A percentile compares a stretch with the other conserved stretches of the same genome.
phyloP scores from a whole-genome alignment of 1,139 yeast genomes.

The Meyerozyma smithsonii region DNA sequence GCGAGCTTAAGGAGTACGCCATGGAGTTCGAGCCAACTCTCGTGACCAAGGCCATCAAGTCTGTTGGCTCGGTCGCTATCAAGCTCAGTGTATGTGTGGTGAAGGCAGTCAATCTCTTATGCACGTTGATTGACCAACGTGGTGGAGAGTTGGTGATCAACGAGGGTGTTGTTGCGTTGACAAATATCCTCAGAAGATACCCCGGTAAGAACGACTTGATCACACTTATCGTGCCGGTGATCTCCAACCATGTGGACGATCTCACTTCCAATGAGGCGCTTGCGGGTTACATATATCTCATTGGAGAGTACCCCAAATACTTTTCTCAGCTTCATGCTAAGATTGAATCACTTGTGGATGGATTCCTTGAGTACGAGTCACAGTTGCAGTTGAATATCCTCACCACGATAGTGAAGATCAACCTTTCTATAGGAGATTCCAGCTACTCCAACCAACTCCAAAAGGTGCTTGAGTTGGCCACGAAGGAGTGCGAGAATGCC shows the following conservation, averaged over 20 bases:
- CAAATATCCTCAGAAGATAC: conserved; percentile 76
- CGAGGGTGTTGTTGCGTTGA: conserved; percentile 73
- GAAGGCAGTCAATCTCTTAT: conserved; percentile 71
- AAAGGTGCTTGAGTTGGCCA: conserved; percentile 68
- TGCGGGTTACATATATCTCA: conserved; percentile 79
- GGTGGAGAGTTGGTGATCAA: conserved; percentile 71
- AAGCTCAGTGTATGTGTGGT: conserved; percentile 58
- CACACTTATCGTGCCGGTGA: conserved; percentile 65
- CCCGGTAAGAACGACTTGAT: conserved; percentile 56
- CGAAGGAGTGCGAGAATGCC: conserved; percentile 78
- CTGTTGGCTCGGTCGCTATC: conserved; percentile 87
- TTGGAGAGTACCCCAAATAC: conserved; percentile 82
- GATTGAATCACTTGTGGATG: conserved; percentile 47
- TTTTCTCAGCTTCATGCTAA: conserved; percentile 51
- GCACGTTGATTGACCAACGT: conserved; percentile 73
- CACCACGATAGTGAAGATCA: conserved; percentile 75
- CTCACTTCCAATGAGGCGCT: conserved; percentile 60
- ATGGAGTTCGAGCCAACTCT: conserved; percentile 93
- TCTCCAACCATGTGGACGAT: conserved; percentile 56
- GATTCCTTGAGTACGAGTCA: conserved; percentile 70
- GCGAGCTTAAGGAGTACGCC: conserved; percentile 88
- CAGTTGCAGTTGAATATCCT: conserved; percentile 71
- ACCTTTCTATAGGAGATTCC: conserved; percentile 39
- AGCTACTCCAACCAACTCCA: conserved; percentile 52
- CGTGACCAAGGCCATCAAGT: conserved; percentile 74